Percentiles rank a stretch among this genome's conserved stretches.
phyloP scores from a whole-genome alignment of 176 grass and related monocot species.

The Microstegium vimineum region DNA sequence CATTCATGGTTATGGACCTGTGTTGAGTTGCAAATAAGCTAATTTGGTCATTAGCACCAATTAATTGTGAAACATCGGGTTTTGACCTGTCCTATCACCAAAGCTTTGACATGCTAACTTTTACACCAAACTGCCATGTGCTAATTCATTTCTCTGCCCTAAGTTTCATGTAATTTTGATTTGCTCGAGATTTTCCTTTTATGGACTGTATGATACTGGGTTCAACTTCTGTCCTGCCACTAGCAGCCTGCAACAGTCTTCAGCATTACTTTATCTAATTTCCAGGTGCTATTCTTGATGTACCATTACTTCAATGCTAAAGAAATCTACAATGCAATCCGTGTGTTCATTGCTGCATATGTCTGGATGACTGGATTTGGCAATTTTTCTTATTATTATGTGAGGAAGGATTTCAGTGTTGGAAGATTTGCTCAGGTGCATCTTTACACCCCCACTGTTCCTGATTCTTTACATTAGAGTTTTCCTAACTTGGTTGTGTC shows the following conservation, averaged over 20 bases:
- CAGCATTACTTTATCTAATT: slow-evolving; percentile 37
- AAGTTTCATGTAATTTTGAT: slow-evolving; percentile 26
- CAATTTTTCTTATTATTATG: slow-evolving; percentile 99
- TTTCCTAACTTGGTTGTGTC: slow-evolving; percentile 26
- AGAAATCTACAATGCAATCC: slow-evolving; percentile 99
- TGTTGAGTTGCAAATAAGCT: slow-evolving; percentile 20
- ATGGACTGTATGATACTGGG: neutral
- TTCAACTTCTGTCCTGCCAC: slow-evolving; percentile 1
- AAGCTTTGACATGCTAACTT: neutral
- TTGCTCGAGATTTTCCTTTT: slow-evolving; percentile 19
- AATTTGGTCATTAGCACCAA: neutral
- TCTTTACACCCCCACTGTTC: slow-evolving; percentile 8
- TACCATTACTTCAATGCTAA: slow-evolving; percentile 99
- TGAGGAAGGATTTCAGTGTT: slow-evolving; percentile 93
- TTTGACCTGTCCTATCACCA: slow-evolving; percentile 8
- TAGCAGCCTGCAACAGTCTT: slow-evolving; percentile 17
- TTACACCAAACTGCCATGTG: neutral
- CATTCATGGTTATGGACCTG: neutral
- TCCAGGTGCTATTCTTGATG: slow-evolving; percentile 97
- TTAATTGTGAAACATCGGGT: neutral
- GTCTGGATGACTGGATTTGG: slow-evolving; percentile 99
- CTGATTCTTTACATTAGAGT: slow-evolving; percentile 19
- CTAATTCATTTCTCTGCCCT: neutral
- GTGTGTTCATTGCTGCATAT: slow-evolving; percentile 97
- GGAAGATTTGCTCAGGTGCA: slow-evolving; percentile 92